phyloP scores from a whole-genome alignment of 78 protist genomes.

The Isochrysis galbana region DNA sequence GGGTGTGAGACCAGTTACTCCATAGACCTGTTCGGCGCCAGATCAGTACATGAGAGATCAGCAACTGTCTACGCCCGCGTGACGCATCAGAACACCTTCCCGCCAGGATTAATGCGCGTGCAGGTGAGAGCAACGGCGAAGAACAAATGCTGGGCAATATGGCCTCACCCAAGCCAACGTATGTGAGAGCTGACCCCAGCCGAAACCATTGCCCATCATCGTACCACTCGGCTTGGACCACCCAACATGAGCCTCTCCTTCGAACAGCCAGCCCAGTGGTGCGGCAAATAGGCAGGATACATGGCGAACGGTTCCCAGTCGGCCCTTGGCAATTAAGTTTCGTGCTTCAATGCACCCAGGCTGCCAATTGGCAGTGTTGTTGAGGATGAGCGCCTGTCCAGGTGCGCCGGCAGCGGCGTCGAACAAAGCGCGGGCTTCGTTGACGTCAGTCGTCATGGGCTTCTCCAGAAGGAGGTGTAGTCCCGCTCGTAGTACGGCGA shows the following conservation, averaged over 20 bases:
- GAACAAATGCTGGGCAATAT: neutral
- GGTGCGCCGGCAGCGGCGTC: neutral
- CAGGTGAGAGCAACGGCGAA: too few species aligned
- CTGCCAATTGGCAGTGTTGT: slow-evolving; percentile 34
- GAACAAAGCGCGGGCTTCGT: neutral
- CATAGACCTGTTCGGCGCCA: too few species aligned
- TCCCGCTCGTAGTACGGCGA: neutral
- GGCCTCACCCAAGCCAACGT: slow-evolving; percentile 13
- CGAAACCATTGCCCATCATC: slow-evolving; percentile 7
- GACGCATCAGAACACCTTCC: too few species aligned
- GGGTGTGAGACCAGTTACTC: neutral
- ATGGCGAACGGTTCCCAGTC: neutral
- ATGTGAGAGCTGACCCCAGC: slow-evolving; percentile 25
- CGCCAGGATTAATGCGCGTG: too few species aligned
- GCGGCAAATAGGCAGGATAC: neutral
- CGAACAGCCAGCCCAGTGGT: slow-evolving; percentile 15
- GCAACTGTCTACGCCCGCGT: too few species aligned
- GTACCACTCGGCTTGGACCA: neutral
- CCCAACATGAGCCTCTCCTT: neutral
- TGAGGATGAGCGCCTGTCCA: neutral
- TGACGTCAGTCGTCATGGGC: neutral
- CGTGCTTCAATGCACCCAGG: neutral
- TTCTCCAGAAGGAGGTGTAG: slow-evolving; percentile 14
- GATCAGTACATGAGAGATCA: too few species aligned
- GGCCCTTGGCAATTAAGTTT: neutral